A percentile compares a stretch with the other conserved stretches of the same genome.
Evolutionary conservation across 1,284 basidiomycete genomes (phyloP).

Genomic region (Porogramme epimiltina): DNA sequence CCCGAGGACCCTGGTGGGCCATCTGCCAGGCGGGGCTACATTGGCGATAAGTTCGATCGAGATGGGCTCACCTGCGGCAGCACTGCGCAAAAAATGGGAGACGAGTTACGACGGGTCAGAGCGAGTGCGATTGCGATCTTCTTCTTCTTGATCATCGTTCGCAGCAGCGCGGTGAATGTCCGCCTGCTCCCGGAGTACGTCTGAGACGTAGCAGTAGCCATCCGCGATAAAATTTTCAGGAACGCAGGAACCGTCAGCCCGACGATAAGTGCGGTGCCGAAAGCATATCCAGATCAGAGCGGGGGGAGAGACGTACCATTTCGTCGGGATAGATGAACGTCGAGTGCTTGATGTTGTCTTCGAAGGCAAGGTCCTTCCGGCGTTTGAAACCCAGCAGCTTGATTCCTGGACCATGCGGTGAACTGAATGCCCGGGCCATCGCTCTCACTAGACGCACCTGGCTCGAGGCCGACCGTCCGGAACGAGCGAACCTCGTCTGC

Average conservation of each 20-base stretch:
- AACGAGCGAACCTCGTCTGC: slow-evolving; percentile 84
- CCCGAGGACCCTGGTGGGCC: not conserved
- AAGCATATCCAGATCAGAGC: not conserved
- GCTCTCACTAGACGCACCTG: slow-evolving; percentile 53
- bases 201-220: slow-evolving; percentile 39
- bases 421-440: slow-evolving; percentile 26
- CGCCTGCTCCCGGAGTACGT: slow-evolving; percentile 88
- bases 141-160: slow-evolving; percentile 80
- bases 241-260: not conserved
- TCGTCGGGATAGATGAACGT: slow-evolving; percentile 95
- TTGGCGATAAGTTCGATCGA: slow-evolving; percentile 13
- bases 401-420: slow-evolving; percentile 45
- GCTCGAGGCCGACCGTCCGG: slow-evolving; percentile 75
- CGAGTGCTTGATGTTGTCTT: slow-evolving; percentile 92
- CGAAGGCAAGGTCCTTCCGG: slow-evolving; percentile 68
- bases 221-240: slow-evolving; percentile 3
- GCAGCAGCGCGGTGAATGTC: slow-evolving; percentile 86
- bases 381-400: slow-evolving; percentile 93
- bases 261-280: not conserved
- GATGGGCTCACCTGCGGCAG: slow-evolving; percentile 76
- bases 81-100: slow-evolving; percentile 84
- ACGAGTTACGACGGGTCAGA: slow-evolving; percentile 70
- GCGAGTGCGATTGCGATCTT: slow-evolving; percentile 83
- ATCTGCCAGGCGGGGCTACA: slow-evolving; percentile 15
- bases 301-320: slow-evolving; percentile 48